Evolutionary conservation across 2,329 filamentous ascomycete genomes (phyloP), one percentile per base, ranked within the genome.

Genomic region (Laburnicola sp.): DNA sequence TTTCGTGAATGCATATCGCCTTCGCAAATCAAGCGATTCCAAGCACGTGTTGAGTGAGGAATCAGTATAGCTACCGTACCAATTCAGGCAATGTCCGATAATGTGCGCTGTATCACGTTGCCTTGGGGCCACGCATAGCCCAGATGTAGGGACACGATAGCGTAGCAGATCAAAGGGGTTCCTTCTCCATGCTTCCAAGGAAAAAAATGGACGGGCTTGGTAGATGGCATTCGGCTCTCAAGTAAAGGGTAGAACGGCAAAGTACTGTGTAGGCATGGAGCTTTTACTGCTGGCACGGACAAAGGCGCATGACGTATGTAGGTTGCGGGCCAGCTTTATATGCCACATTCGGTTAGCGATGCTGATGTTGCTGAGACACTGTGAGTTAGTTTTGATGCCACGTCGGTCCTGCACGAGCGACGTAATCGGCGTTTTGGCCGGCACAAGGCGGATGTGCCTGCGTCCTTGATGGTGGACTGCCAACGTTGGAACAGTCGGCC

Each of bases 401-500:
- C 57, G 45, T 39, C 50, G 49, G 44, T 50, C 42, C 53, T 58
- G 56, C 53, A 48, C 46, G 30, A 48, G 31, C 40, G 35, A 39
- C 39, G 21, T 25, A 44, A 6, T 48, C 43, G 38, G 53, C 54
- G 48, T 34, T 56, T 37, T 32, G 52, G 50, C 62, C 54, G 57
- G 50, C 55, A 35, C 21, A 40, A 35, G 21, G 41, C 37, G 6
- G 45, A 40, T 6, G 8, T 38, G 23, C 35, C 30, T 36, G 35
- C 35, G 37, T 11, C 22, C 32, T 53, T 36, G 49, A 52, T 57
- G 58, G 40, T 49, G 57, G 45, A 57, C 56, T 58, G 57, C 63
- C 53, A 65, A 53, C 60, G 58, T 59, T 50, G 16, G 39, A 26
- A 49, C 50, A 51, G 54, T 45, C 10, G 28, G 6, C 40, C n/a